Percentiles rank a stretch among this genome's conserved stretches.
These are phyloP conservation scores for Benincasa hispida DNA, from an alignment of 306 rosid genomes.

Conservation along the genomic window DNA sequence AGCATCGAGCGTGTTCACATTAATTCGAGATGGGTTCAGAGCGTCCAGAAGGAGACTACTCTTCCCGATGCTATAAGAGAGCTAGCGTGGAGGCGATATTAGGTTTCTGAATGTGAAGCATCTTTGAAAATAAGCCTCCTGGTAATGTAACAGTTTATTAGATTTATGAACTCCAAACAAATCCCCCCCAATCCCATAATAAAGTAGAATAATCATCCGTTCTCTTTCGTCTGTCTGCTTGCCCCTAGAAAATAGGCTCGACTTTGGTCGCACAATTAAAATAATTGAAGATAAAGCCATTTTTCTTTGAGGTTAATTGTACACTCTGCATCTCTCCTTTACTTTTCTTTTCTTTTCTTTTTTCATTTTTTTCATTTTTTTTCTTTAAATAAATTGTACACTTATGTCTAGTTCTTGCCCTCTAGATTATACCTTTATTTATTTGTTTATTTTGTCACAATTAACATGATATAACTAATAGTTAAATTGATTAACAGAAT, in stretches of 20 bases:
- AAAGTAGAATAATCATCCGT: neutral
- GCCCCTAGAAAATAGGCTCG: neutral
- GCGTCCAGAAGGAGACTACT: slow-evolving; percentile 35
- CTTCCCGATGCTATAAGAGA: slow-evolving; percentile 36
- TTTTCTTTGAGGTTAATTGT: neutral
- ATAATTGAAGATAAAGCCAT: neutral
- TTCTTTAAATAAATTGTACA: too few species aligned
- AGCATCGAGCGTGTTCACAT: slow-evolving; percentile 69
- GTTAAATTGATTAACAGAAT: too few species aligned
- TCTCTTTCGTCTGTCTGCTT: neutral
- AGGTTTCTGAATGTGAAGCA: neutral
- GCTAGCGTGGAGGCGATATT: slow-evolving; percentile 37
- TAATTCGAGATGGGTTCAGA: slow-evolving; percentile 66
- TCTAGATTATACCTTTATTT: too few species aligned
- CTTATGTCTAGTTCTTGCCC: too few species aligned
- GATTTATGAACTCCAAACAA: neutral
- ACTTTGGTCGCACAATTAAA: neutral
- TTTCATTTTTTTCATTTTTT: too few species aligned
- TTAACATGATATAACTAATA: too few species aligned
- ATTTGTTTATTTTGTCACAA: too few species aligned
- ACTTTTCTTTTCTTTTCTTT: too few species aligned
- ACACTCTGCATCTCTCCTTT: neutral
- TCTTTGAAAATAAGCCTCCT: neutral
- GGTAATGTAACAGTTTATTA: neutral
- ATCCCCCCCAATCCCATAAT: neutral